phyloP scores from a whole-genome alignment of 345 rosid species.

The Populus tremula region DNA sequence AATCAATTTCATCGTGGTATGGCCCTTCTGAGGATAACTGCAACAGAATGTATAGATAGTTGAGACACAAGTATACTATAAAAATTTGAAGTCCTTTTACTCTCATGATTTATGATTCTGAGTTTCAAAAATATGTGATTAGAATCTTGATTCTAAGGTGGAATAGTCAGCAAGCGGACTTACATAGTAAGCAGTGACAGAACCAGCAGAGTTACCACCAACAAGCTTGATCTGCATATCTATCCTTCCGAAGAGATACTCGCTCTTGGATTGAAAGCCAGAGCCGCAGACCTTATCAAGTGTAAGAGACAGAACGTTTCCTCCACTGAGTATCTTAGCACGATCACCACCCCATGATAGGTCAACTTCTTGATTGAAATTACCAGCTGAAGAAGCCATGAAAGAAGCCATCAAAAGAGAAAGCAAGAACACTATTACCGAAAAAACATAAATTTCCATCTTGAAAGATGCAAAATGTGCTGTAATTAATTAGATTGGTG shows the following conservation, averaged over 20 bases:
- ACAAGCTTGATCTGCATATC: conserved; percentile 27
- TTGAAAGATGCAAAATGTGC: background rate
- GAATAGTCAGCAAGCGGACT: background rate
- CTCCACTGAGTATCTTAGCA: conserved; percentile 15
- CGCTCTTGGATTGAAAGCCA: conserved; percentile 22
- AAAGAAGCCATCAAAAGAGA: background rate
- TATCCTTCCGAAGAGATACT: conserved; percentile 20
- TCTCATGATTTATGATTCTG: no score
- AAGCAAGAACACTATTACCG: background rate
- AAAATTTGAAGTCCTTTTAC: background rate
- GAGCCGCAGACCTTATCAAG: conserved; percentile 25
- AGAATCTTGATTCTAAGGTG: no score
- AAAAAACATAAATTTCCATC: background rate
- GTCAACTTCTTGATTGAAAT: conserved; percentile 16
- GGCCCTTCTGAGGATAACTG: conserved; percentile 28
- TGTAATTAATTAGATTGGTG: background rate
- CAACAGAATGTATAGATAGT: background rate
- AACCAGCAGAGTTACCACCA: conserved; percentile 22
- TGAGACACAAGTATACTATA: background rate
- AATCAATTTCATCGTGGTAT: conserved; percentile 25
- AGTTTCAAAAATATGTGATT: no score
- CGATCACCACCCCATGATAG: conserved; percentile 26
- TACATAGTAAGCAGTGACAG: conserved; percentile 24
- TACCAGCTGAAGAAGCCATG: background rate
- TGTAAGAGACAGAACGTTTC: conserved; percentile 8